Percentiles rank a stretch among this genome's conserved stretches.
phyloP scores from a whole-genome alignment of 805 yeast species.

The Candida ponderosae region DNA sequence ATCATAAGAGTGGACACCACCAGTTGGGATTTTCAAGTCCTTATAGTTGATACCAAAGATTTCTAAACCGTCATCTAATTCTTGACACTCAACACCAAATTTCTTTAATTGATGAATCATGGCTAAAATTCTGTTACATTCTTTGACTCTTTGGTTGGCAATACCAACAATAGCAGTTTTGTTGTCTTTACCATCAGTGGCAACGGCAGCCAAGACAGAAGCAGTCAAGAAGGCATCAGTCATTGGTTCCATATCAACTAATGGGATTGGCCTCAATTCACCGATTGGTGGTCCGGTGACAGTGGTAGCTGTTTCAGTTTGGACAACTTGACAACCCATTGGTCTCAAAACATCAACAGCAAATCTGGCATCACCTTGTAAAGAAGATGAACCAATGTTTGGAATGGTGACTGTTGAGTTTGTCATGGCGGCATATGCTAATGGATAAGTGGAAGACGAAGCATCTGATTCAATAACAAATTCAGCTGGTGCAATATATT shows the following conservation, averaged over 20 bases:
- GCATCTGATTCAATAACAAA: slow-evolving; percentile 96
- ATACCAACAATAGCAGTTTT: slow-evolving; percentile 86
- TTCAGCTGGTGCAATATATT: slow-evolving; percentile 70
- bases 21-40: slow-evolving; percentile 50
- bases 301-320: slow-evolving; percentile 80
- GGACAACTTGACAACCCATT: slow-evolving; percentile 90
- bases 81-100: slow-evolving; percentile 82
- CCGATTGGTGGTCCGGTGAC: slow-evolving; percentile 84
- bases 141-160: slow-evolving; percentile 97
- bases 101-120: slow-evolving; percentile 85
- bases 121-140: slow-evolving; percentile 92
- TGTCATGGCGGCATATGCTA: slow-evolving; percentile 95
- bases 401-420: slow-evolving; percentile 92
- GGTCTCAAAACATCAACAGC: slow-evolving; percentile 89
- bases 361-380: slow-evolving; percentile 96
- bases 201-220: slow-evolving; percentile 93
- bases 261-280: slow-evolving; percentile 55
- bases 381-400: slow-evolving; percentile 82
- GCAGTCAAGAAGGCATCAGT: slow-evolving; percentile 98
- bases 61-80: slow-evolving; percentile 87
- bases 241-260: slow-evolving; percentile 98
- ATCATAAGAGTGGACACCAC: slow-evolving; percentile 75
- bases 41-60: slow-evolving; percentile 59
- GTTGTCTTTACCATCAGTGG: slow-evolving; percentile 35
- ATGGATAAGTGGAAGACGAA: slow-evolving; percentile 94